Conservation (phyloP, 176 grass and related monocot genomes). For the Avena eriantha region DNA sequence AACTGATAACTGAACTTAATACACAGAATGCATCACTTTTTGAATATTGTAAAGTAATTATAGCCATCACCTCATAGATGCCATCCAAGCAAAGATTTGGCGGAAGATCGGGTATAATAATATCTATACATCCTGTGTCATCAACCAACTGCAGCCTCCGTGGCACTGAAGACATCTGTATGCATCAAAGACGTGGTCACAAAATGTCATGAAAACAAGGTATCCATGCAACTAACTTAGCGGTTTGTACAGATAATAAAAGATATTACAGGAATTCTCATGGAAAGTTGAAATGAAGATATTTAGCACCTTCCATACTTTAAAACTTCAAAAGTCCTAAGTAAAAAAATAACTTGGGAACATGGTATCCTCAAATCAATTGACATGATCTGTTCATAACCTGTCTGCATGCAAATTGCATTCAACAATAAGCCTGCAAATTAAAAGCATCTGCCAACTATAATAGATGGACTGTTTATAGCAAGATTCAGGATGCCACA, state of each 20-base stretch:
- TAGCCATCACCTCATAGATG: conserved; percentile 74
- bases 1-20: conserved; percentile 23
- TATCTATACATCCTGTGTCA: conserved; percentile 76
- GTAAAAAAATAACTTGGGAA: not conserved
- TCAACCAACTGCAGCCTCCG: conserved; percentile 83
- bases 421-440: conserved; percentile 10
- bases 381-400: conserved; percentile 9
- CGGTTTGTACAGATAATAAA: not conserved
- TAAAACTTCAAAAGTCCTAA: not conserved
- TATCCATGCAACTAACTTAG: not conserved
- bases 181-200: conserved; percentile 42
- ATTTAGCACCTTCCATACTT: conserved; percentile 8
- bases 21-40: conserved; percentile 17
- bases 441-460: conserved; percentile 12
- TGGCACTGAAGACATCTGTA: conserved; percentile 69
- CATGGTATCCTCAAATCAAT: conserved; percentile 17
- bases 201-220: conserved; percentile 31
- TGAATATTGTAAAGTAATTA: conserved; percentile 10
- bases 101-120: conserved; percentile 75
- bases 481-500: not conserved
- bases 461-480: not conserved
- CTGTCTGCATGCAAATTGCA: conserved; percentile 17
- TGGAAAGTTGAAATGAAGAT: conserved; percentile 1
- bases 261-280: not conserved
- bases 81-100: conserved; percentile 49